Conservation (phyloP, 148 eudicot species). For the Rhododendron kiyosumense region DNA sequence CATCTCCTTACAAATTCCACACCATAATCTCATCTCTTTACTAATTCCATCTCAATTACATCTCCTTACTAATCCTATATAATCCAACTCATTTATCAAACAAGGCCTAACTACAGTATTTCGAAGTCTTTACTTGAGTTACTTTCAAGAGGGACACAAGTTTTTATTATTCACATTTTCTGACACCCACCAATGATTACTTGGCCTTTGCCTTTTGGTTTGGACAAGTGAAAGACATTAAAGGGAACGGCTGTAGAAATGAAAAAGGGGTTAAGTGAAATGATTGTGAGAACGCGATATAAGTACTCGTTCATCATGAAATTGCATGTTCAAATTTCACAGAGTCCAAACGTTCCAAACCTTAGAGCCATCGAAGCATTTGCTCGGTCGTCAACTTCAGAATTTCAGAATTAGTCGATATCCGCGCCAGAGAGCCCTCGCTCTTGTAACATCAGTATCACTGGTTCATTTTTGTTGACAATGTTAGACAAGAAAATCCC, state of each 20-base stretch:
- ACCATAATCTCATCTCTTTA: no score
- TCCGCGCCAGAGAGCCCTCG: not conserved
- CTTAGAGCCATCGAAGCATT: accelerated
- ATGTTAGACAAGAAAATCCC: not conserved
- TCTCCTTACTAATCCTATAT: no score
- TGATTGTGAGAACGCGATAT: not conserved
- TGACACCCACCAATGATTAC: not conserved
- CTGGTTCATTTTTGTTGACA: not conserved
- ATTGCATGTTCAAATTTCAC: not conserved
- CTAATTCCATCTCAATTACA: no score
- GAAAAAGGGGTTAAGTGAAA: not conserved
- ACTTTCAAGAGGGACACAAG: no score
- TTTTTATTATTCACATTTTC: no score
- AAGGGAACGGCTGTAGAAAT: not conserved
- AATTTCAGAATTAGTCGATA: no score
- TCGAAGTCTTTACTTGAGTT: not conserved
- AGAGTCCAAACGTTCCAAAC: no score
- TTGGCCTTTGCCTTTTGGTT: not conserved
- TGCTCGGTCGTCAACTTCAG: no score
- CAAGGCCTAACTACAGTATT: no score
- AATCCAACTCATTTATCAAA: no score
- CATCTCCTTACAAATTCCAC: no score
- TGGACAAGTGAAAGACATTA: not conserved
- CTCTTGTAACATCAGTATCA: not conserved
- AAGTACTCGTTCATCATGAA: not conserved